Conservation (phyloP, 306 rosid species). For the cucumber (Cucumis sativus) region DNA sequence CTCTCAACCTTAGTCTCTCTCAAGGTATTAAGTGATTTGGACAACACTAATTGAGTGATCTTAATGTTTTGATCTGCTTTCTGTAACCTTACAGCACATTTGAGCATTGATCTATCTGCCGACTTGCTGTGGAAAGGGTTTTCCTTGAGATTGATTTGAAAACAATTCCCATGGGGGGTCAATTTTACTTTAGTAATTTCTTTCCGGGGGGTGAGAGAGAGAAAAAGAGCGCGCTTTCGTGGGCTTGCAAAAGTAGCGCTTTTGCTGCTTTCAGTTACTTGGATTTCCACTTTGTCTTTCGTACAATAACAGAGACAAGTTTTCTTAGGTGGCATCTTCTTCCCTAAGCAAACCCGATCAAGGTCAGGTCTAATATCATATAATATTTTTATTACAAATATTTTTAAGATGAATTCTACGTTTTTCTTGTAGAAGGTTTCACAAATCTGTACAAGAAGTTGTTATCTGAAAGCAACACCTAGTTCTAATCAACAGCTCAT, state of each 20-base stretch:
- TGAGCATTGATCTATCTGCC: background rate
- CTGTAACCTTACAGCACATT: background rate
- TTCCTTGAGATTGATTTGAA: background rate
- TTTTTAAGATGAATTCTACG: background rate
- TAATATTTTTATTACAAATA: background rate
- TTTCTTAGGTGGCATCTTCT: background rate
- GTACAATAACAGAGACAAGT: background rate
- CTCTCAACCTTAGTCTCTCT: background rate
- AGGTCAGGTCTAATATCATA: background rate
- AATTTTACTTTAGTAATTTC: slow-evolving; percentile 7
- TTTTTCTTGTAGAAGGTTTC: background rate
- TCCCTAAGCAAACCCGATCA: background rate
- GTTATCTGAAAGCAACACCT: slow-evolving; percentile 1
- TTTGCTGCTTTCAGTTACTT: slow-evolving; percentile 2
- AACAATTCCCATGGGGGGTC: slow-evolving; percentile 1
- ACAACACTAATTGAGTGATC: background rate
- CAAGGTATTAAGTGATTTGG: background rate
- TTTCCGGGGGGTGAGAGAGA: background rate
- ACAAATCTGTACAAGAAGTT: slow-evolving; percentile 1
- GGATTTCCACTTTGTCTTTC: slow-evolving; percentile 4
- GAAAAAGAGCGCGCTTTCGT: background rate
- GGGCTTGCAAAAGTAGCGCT: slow-evolving; percentile 2
- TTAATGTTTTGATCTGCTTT: background rate
- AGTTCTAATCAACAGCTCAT: slow-evolving; percentile 5
- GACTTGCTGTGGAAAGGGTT: background rate